Percentiles rank a stretch among this genome's conserved stretches.
Evolutionary conservation across 2,329 filamentous ascomycete species (phyloP).

Genomic region (Clonostachys rhizophaga): DNA sequence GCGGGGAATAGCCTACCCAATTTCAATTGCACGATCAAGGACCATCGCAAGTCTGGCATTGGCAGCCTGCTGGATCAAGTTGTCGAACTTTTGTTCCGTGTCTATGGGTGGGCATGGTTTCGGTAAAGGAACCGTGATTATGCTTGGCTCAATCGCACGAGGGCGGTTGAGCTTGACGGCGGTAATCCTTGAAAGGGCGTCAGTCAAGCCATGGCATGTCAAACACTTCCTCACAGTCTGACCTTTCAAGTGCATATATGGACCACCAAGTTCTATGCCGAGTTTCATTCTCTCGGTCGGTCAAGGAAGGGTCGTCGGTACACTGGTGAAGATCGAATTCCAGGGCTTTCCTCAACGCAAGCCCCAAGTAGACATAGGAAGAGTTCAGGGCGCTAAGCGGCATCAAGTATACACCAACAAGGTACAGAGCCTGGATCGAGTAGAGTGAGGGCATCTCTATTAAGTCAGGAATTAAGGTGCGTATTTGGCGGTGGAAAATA

Average conservation of each 20-base stretch:
- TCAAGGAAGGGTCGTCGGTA: conserved; percentile 11
- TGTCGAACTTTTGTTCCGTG: conserved; percentile 18
- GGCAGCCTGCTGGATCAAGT: conserved; percentile 22
- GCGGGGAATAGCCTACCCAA: conserved; percentile 7
- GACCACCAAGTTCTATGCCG: conserved; percentile 18
- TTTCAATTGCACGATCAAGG: conserved; percentile 18
- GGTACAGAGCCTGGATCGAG: conserved; percentile 22
- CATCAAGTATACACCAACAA: conserved; percentile 26
- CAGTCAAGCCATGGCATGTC: not conserved
- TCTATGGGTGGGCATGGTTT: conserved; percentile 7
- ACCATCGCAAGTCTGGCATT: conserved; percentile 18
- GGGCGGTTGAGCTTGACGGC: conserved; percentile 16
- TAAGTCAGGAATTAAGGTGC: conserved; percentile 20
- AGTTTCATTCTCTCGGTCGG: conserved; percentile 13
- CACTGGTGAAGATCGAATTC: conserved; percentile 17
- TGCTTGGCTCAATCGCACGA: conserved; percentile 11
- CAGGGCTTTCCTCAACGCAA: conserved; percentile 18
- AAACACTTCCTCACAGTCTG: not conserved
- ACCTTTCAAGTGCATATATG: conserved; percentile 20
- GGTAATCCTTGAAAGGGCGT: conserved; percentile 7
- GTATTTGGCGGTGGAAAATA: conserved; percentile 20
- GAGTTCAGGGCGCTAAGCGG: conserved; percentile 23
- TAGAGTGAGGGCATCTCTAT: conserved; percentile 21
- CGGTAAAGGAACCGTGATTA: conserved; percentile 13
- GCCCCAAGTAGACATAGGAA: conserved; percentile 21